Evolutionary conservation across 1,139 yeast species (phyloP), one percentile per base, ranked within the genome.

Genomic region (Magnusiomyces fungicola): DNA sequence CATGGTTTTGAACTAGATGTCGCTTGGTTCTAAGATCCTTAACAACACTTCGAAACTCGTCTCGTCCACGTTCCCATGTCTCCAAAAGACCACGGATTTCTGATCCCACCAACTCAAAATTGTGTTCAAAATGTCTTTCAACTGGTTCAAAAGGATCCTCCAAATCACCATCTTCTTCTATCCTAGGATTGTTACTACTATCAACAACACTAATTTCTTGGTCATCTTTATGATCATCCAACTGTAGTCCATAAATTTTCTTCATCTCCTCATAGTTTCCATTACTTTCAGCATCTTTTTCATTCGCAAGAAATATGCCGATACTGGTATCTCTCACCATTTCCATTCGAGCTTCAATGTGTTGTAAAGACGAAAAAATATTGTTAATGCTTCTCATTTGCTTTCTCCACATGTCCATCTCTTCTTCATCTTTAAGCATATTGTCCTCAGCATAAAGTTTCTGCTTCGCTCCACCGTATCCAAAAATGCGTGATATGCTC

Each of bases 271-370:
- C n/a, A 49, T 32, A 14, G 23, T 39, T 1, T 23, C 16, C 22
- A 50, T 23, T 14, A 47, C 51, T 12, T n/a, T 32, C 32, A 10
- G 34, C 29, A 38, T 19, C 27, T 34, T 47, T 14, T 40, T 45
- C 16, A 38, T 18, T 37, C 21, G 41, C 3, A 7, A 38, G 6
- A 3, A 38, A 9, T 4, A 38, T 38, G 3, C 41, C 41, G 19
- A 30, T 27, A 10, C 36, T 21, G 16, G 56, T 56, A 24, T 64
- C 68, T 2, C 63, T 58, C 22, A 68, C 48, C 10, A 65, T 53
- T 37, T 65, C 64, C 54, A 69, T 55, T 30, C 69, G 60, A 2
- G 70, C 64, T 32, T 69, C 70, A n/a, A 69, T 51, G 46, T 61
- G 66, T 44, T 66, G 64, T 16, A 67, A 50, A 3, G 66, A 53